Evolutionary conservation across 805 yeast species (phyloP), one percentile per base, ranked within the genome.

Genomic region (Candida andamanensis): DNA sequence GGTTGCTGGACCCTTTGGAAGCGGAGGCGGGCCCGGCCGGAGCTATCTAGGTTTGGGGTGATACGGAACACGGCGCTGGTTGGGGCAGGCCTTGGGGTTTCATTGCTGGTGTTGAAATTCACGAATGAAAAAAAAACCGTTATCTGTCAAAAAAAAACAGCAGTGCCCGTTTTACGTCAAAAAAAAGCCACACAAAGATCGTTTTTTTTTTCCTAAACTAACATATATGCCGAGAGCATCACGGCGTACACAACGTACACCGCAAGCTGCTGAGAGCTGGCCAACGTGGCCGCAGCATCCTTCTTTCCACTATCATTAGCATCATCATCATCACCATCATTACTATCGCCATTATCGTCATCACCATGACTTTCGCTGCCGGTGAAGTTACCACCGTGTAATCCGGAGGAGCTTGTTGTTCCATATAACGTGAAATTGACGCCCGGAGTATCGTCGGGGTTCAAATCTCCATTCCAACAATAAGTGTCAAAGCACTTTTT

Each of bases 391-490:
- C 13, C 12, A 6, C 12, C 27, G 9, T 29, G 18, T 7, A 24
- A 13, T 11, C 24, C 40, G 19, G 20, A 28, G 24, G 42, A 37
- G 30, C 27, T 17, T 12, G 46, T 42, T 7, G 32, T 22, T 19
- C 46, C 46, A n/a, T 37, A 28, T 6, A 16, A 20, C 18, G 46
- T 42, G 27, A 42, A 42, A 20, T 42, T 39, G 10, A 32, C 35
- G 10, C 26, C 28, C 10, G 24, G 3, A 10, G 15, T 24, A 6
- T 32, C 15, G 17, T 47, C 49, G 10, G 22, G 8, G 11, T 11
- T 19, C 13, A 42, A 19, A 4, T 54, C 39, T 24, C 87, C 89
- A 41, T 72, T 66, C 89, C 89, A 86, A 58, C 96, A 86, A 56
- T 85, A 85, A 5, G 62, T 64, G 21, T 63, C 57, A 54, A 86